Percentiles rank a stretch among this genome's conserved stretches.
phyloP scores from a whole-genome alignment of 257 asterid genomes.

The Plantago elongata region DNA sequence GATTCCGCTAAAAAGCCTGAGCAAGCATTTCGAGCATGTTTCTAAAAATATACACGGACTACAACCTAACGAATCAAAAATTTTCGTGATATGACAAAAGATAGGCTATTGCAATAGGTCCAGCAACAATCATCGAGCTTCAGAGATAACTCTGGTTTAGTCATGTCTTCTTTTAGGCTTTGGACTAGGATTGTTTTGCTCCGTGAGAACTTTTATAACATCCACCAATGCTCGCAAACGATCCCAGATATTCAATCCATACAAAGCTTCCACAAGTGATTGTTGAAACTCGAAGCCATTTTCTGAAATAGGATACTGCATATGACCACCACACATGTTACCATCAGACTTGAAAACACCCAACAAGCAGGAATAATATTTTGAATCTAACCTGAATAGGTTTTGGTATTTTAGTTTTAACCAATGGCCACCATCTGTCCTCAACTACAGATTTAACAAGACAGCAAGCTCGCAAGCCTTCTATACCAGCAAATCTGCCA shows the following conservation, averaged over 20 bases:
- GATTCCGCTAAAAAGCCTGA: constrained; percentile 3
- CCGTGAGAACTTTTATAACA: constrained; percentile 66
- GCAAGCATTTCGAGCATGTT: constrained; percentile 2
- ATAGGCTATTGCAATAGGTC: not conserved
- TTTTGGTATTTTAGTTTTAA: constrained; percentile 90
- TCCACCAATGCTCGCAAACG: constrained; percentile 69
- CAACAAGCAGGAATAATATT: not conserved
- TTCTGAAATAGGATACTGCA: constrained; percentile 83
- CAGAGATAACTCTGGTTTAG: constrained; percentile 21
- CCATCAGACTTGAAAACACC: not conserved
- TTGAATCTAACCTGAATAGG: constrained; percentile 71
- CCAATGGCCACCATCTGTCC: constrained; percentile 94
- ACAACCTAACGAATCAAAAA: constrained; percentile 4
- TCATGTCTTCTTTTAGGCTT: constrained; percentile 37
- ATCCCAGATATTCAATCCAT: constrained; percentile 73
- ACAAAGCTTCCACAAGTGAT: constrained; percentile 71
- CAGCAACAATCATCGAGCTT: not conserved
- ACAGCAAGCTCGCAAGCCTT: constrained; percentile 97
- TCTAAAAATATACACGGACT: constrained; percentile 9
- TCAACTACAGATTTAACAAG: constrained; percentile 88
- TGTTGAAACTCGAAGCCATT: constrained; percentile 76
- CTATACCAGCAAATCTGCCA: constrained; percentile 95
- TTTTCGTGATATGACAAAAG: no score
- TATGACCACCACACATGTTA: constrained; percentile 17
- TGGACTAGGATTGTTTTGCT: constrained; percentile 39